Evolutionary conservation across 805 yeast genomes (phyloP).

Genomic region (Yamadazyma paraphyllophila): DNA sequence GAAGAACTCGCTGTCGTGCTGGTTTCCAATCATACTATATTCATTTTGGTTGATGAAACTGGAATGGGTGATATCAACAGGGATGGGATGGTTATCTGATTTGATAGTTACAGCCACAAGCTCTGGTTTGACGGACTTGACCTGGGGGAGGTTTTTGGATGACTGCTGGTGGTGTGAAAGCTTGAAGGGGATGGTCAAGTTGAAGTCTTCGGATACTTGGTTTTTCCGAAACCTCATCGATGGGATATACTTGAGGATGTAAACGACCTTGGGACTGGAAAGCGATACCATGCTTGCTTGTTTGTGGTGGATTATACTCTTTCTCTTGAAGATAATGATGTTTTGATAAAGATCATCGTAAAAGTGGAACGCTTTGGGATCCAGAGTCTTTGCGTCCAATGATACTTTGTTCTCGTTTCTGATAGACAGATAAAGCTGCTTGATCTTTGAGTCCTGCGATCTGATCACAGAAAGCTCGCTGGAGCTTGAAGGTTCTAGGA

Average conservation of each 20-base stretch:
- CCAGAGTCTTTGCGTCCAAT: slow-evolving; percentile 1
- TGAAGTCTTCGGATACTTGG: slow-evolving; percentile 16
- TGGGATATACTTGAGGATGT: slow-evolving; percentile 29
- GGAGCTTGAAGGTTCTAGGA: background rate
- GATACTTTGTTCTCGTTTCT: slow-evolving; percentile 15
- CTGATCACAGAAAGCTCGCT: slow-evolving; percentile 18
- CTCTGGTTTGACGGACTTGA: slow-evolving; percentile 33
- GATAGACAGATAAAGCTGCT: slow-evolving; percentile 23
- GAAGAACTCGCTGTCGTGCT: slow-evolving; percentile 27
- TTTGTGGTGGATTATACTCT: slow-evolving; percentile 30
- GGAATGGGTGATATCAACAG: slow-evolving; percentile 40
- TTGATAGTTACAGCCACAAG: slow-evolving; percentile 35
- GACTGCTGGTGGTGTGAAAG: slow-evolving; percentile 19
- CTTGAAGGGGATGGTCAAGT: slow-evolving; percentile 28
- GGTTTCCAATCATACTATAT: slow-evolving; percentile 22
- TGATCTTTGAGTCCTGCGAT: slow-evolving; percentile 24
- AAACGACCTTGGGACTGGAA: slow-evolving; percentile 32
- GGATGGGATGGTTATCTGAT: slow-evolving; percentile 35
- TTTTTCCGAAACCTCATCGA: slow-evolving; percentile 26
- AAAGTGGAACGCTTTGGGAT: slow-evolving; percentile 1
- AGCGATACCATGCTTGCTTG: slow-evolving; percentile 29
- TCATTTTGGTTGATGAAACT: slow-evolving; percentile 37
- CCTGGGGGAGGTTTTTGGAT: slow-evolving; percentile 25
- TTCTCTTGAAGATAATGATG: slow-evolving; percentile 31
- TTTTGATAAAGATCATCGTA: slow-evolving; percentile 26